A percentile compares a stretch with the other conserved stretches of the same genome.
Evolutionary conservation across 441 rosid genomes (phyloP).

Genomic region (Eutrema salsugineum): DNA sequence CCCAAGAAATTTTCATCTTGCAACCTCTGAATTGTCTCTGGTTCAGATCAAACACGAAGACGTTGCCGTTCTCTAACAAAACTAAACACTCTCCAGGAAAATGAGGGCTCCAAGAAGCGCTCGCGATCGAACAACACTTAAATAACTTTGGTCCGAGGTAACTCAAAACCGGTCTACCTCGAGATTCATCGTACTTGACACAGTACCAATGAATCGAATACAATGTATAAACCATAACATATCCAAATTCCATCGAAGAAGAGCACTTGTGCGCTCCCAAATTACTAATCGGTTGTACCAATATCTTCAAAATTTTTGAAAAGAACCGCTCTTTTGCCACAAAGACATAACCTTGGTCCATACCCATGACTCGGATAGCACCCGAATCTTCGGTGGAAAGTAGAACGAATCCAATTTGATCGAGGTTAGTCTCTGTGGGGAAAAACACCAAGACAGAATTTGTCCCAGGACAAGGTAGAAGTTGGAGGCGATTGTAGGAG

Average conservation of each 20-base stretch:
- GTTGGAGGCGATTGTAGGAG: constrained; percentile 48
- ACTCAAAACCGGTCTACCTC: constrained; percentile 14
- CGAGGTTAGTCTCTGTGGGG: constrained; percentile 62
- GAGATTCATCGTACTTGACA: constrained; percentile 16
- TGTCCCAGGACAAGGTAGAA: constrained; percentile 42
- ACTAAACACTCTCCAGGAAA: constrained; percentile 50
- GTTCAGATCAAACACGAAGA: constrained; percentile 67
- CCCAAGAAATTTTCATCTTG: constrained; percentile 50
- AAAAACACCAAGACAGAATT: constrained; percentile 47
- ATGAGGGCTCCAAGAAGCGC: constrained; percentile 70
- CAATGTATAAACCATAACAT: constrained; percentile 50
- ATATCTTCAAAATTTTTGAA: constrained; percentile 44
- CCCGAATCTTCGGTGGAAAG: constrained; percentile 35
- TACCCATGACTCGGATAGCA: constrained; percentile 33
- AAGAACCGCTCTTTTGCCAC: constrained; percentile 33
- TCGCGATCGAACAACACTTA: constrained; percentile 44
- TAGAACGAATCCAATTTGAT: constrained; percentile 59
- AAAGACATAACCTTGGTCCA: constrained; percentile 34
- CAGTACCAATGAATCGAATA: constrained; percentile 52
- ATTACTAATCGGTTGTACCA: constrained; percentile 41
- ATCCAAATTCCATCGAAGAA: constrained; percentile 43
- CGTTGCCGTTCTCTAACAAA: constrained; percentile 58
- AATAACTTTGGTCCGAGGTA: constrained; percentile 27
- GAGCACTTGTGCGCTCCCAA: too few relatives aligned
- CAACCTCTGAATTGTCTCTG: constrained; percentile 40